Conservation (phyloP, 352 stramenopile species). For the Phytopythium aichiense region DNA sequence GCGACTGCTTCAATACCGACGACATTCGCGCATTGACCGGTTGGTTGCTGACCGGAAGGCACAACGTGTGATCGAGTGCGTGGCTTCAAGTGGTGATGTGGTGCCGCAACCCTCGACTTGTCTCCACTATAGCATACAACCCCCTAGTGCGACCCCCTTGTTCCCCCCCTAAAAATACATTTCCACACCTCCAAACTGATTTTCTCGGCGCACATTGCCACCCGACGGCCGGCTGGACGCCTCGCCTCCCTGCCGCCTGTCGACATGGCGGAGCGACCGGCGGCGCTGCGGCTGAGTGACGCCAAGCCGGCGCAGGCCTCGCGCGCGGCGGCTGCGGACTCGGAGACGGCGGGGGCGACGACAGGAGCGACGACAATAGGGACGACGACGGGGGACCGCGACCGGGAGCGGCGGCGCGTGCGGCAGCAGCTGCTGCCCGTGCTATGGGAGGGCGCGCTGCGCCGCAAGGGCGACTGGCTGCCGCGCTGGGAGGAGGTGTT, state of each 20-base stretch:
- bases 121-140: too few species aligned
- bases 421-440: constrained; percentile 70
- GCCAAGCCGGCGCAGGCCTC: background rate
- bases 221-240: background rate
- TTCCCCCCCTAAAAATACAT: background rate
- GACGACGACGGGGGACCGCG: background rate
- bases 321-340: background rate
- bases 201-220: background rate
- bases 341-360: background rate
- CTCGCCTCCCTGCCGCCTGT: background rate
- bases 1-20: too few species aligned
- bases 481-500: constrained; percentile 75
- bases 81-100: too few species aligned
- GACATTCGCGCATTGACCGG: too few species aligned
- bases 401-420: constrained; percentile 8
- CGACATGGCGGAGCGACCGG: constrained; percentile 6
- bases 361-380: background rate
- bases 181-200: background rate
- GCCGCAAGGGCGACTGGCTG: constrained; percentile 76
- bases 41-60: too few species aligned
- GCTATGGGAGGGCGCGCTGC: constrained; percentile 54
- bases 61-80: too few species aligned
- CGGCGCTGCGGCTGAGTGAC: constrained; percentile 9
- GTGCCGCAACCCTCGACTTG: too few species aligned
- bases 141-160: too few species aligned